Percentiles rank a stretch among this genome's conserved stretches.
phyloP scores from a whole-genome alignment of 805 yeast species.

The Isabelozyma pseudorhagii region DNA sequence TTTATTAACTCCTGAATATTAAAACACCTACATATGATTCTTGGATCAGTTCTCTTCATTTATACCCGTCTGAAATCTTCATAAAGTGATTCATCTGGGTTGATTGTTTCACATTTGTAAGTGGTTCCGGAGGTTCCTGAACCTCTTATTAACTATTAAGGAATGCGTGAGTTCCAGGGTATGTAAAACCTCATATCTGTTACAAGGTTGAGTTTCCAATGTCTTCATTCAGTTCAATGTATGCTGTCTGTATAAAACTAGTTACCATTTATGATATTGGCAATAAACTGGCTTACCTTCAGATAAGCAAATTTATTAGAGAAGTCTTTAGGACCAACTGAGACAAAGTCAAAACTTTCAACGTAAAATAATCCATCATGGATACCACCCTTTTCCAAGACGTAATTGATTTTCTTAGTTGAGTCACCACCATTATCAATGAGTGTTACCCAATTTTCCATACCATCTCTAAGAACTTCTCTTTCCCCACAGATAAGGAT shows the following conservation, averaged over 20 bases:
- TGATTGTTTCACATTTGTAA: too few species aligned
- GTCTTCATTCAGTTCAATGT: not conserved
- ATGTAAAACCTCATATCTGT: too few species aligned
- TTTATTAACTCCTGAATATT: too few species aligned
- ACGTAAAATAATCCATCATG: slow-evolving; percentile 33
- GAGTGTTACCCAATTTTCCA: slow-evolving; percentile 20
- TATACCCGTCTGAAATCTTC: too few species aligned
- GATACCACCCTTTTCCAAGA: slow-evolving; percentile 30
- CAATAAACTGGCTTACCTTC: slow-evolving; percentile 14
- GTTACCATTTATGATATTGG: not conserved
- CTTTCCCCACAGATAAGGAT: slow-evolving; percentile 29
- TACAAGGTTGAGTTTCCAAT: not conserved
- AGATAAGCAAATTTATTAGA: slow-evolving; percentile 13
- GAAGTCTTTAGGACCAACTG: slow-evolving; percentile 9
- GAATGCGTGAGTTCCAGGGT: too few species aligned
- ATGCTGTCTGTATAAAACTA: not conserved
- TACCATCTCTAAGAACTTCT: slow-evolving; percentile 28
- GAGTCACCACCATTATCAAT: slow-evolving; percentile 9
- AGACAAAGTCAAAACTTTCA: slow-evolving; percentile 27
- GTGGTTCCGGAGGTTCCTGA: too few species aligned
- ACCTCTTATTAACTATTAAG: not conserved
- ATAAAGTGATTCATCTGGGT: too few species aligned
- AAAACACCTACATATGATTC: too few species aligned
- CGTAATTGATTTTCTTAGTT: slow-evolving; percentile 7
- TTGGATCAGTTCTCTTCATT: too few species aligned